Base-by-base conservation (phyloP, 306 rosid species). In the Lathyrus sativus region DNA sequence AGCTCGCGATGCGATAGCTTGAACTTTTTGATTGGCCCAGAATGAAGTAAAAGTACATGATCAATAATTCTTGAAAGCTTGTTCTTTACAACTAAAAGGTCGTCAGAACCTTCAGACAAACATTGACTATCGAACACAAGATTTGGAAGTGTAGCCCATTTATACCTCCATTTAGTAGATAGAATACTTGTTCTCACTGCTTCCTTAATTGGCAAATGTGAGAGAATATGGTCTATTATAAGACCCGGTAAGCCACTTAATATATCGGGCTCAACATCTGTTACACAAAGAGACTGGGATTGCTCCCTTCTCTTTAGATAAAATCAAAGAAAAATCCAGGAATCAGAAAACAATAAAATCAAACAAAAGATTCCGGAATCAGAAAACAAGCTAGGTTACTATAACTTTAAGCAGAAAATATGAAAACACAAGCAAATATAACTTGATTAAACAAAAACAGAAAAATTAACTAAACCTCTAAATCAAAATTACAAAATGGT, bases 161-260 rank as follows among this genome's bases (percentile, higher is more conserved):
- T 90, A 81, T 78, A 85, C 77, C 88, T 85, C 96, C 95, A 90
- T 46, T 82, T 85, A 53, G 84, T 76, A 1, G 89, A 87, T 66
- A 90, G 77, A 65, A 87, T 37, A 62, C 96, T 83, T 17, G 89
- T 90, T 74, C 74, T 76, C 67, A 80, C 81, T 0, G 91, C 92
- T 39, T 85, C 85, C 79, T 48, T 76, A 43, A 87, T 72, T 2
- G 89, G 62, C 80, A 89, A 70, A 56, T 18, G 18, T 3, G 87
- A 72, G 55, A 86, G 74, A 80, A 88, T 80, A 17, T 78, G 82
- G 9, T 86, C 88, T 35, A 68, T 65, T 38, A 87, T 11, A 76
- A 73, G 85, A 49, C 74, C 84, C 0, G 89, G 92, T 76, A 87
- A 80, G 58, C 65, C 58, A 72, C 91, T 80, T 31, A 89, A 59